Evolutionary conservation across 768 basidiomycete species (phyloP).

Genomic region (Melanogaster broomeanus): DNA sequence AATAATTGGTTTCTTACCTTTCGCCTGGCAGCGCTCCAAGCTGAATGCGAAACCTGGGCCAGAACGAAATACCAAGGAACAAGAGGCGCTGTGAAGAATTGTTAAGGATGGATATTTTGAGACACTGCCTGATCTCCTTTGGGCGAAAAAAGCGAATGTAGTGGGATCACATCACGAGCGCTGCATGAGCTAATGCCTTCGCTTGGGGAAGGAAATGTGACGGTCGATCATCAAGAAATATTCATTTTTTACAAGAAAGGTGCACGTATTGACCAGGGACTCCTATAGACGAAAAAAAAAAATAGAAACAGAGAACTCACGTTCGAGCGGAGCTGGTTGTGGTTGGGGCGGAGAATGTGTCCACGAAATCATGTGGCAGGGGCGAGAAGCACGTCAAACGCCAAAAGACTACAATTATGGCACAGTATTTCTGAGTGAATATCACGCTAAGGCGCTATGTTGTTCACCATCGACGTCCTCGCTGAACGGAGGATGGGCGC

Average conservation of each 20-base stretch:
- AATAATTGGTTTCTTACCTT: no score
- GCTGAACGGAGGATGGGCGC: slow-evolving; percentile 9
- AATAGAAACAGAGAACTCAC: background rate
- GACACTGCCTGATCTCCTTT: no score
- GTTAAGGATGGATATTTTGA: no score
- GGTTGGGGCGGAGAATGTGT: slow-evolving; percentile 36
- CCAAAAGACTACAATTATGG: slow-evolving; percentile 27
- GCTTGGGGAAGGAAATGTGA: no score
- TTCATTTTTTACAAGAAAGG: background rate
- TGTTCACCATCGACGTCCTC: slow-evolving; percentile 20
- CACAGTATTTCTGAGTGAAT: slow-evolving; percentile 8
- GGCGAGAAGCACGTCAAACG: slow-evolving; percentile 13
- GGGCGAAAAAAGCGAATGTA: no score
- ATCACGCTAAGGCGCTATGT: background rate
- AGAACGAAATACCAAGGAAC: no score
- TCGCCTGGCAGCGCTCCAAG: no score
- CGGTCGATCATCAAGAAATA: no score
- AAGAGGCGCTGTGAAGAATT: no score
- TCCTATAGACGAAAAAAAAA: background rate
- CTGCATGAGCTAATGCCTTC: no score
- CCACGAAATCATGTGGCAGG: slow-evolving; percentile 23
- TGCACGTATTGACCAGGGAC: background rate
- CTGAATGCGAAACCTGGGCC: no score
- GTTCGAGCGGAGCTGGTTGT: slow-evolving; percentile 38
- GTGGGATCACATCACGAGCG: no score